A percentile compares a stretch with the other conserved stretches of the same genome.
These are phyloP conservation scores for Candida frijolesensis DNA, from an alignment of 1,139 yeast genomes.

Conservation along the genomic window DNA sequence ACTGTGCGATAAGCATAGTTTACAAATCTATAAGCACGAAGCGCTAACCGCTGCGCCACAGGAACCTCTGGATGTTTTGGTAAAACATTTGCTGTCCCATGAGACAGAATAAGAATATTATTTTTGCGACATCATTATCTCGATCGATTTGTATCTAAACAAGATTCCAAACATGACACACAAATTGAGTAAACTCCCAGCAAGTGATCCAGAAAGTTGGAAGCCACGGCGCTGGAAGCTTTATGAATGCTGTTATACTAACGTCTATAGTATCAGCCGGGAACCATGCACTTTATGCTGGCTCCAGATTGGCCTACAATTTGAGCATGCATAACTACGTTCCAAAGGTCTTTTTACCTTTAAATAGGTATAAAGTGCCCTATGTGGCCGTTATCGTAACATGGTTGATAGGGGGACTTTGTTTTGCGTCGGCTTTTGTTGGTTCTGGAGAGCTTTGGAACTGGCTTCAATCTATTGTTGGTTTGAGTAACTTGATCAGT, in stretches of 20 bases:
- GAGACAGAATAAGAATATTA: too few species aligned
- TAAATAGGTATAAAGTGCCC: slow-evolving; percentile 40
- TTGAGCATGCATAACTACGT: slow-evolving; percentile 44
- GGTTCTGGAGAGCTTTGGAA: slow-evolving; percentile 47
- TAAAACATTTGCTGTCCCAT: too few species aligned
- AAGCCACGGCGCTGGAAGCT: slow-evolving; percentile 46
- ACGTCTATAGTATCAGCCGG: slow-evolving; percentile 51
- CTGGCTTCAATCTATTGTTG: slow-evolving; percentile 49
- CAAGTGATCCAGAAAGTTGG: slow-evolving; percentile 56
- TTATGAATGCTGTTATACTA: slow-evolving; percentile 48
- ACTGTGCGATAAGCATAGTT: slow-evolving; percentile 57
- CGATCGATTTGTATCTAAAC: too few species aligned
- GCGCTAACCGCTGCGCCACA: slow-evolving; percentile 61
- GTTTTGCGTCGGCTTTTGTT: slow-evolving; percentile 46
- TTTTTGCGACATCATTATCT: too few species aligned
- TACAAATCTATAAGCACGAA: slow-evolving; percentile 56
- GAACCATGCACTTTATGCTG: slow-evolving; percentile 48
- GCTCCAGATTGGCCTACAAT: slow-evolving; percentile 44
- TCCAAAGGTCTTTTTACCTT: slow-evolving; percentile 37
- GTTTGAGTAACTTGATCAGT: slow-evolving; percentile 44
- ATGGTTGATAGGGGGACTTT: slow-evolving; percentile 45
- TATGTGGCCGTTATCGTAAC: slow-evolving; percentile 43
- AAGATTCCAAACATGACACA: too few species aligned
- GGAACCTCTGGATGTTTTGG: slow-evolving; percentile 28
- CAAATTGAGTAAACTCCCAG: too few species aligned